Percentiles rank a stretch among this genome's conserved stretches.
Evolutionary conservation across 345 rosid species (phyloP).

Genomic region (Cardamine occulta): DNA sequence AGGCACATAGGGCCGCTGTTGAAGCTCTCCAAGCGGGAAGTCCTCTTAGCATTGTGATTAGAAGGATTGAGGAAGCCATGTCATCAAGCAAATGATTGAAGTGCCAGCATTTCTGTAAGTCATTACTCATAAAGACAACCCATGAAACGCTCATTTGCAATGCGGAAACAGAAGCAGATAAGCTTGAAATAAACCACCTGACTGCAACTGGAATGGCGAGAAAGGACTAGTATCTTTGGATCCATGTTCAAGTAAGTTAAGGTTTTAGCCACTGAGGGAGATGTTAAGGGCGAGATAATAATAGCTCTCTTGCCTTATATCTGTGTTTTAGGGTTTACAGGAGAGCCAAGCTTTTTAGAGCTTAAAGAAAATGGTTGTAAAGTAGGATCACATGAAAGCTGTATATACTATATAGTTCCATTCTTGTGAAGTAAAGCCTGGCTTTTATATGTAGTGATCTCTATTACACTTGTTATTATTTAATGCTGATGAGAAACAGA

Average conservation of each 20-base stretch:
- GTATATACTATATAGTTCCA: slow-evolving; percentile 21
- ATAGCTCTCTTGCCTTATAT: slow-evolving; percentile 10
- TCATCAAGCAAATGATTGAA: slow-evolving; percentile 45
- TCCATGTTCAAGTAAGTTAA: slow-evolving; percentile 34
- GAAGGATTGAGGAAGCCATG: slow-evolving; percentile 83
- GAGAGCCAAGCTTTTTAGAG: slow-evolving; percentile 6
- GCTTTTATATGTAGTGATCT: slow-evolving; percentile 4
- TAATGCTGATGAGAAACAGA: slow-evolving; percentile 5
- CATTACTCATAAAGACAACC: neutral
- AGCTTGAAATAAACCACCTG: slow-evolving; percentile 29
- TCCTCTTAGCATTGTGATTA: slow-evolving; percentile 74
- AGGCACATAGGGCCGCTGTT: slow-evolving; percentile 77
- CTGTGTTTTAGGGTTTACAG: neutral
- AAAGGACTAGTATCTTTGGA: slow-evolving; percentile 15
- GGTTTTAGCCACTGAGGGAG: slow-evolving; percentile 8
- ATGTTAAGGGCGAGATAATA: neutral
- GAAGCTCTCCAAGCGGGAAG: slow-evolving; percentile 82
- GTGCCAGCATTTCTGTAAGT: neutral
- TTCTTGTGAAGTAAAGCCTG: slow-evolving; percentile 7
- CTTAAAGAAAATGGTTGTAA: slow-evolving; percentile 16
- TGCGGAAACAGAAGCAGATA: slow-evolving; percentile 18
- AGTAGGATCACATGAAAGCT: slow-evolving; percentile 19
- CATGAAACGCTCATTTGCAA: neutral
- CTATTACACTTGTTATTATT: neutral
- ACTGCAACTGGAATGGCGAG: slow-evolving; percentile 8